phyloP scores from a whole-genome alignment of 164 flowering plant genomes.

The Nymphaea colorata region DNA sequence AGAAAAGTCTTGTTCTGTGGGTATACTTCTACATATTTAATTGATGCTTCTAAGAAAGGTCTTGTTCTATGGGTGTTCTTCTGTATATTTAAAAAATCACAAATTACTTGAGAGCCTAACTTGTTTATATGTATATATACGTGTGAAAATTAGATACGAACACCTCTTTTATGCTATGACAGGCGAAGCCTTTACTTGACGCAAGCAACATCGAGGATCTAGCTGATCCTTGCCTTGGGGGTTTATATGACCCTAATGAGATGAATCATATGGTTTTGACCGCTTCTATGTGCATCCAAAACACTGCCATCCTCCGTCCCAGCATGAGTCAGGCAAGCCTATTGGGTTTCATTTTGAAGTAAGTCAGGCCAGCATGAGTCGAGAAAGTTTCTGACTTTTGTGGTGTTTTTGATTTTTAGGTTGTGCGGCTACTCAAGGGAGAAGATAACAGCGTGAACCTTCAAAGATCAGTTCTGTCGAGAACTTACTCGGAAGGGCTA shows the following conservation, averaged over 20 bases:
- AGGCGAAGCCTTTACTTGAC: conserved; percentile 69
- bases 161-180: conserved; percentile 2
- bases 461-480: conserved; percentile 22
- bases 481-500: conserved; percentile 52
- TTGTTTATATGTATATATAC: no score
- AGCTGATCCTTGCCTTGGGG: conserved; percentile 49
- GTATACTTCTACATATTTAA: conserved; percentile 30
- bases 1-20: conserved; percentile 83
- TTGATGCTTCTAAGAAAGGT: conserved; percentile 26
- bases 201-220: conserved; percentile 31
- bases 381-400: neutral
- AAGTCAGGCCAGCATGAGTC: neutral
- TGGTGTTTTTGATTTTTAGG: conserved; percentile 27
- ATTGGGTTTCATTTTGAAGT: neutral
- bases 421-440: conserved; percentile 47
- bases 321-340: conserved; percentile 60
- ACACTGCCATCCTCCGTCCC: conserved; percentile 56
- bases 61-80: conserved; percentile 83
- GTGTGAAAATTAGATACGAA: no score
- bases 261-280: conserved; percentile 31
- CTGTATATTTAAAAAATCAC: neutral
- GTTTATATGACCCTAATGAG: conserved; percentile 38
- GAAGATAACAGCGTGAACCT: conserved; percentile 18
- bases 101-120: no score
- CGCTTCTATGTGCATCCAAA: conserved; percentile 59